Conservation (phyloP, 2,329 filamentous ascomycete species). For the Fusarium sp. region DNA sequence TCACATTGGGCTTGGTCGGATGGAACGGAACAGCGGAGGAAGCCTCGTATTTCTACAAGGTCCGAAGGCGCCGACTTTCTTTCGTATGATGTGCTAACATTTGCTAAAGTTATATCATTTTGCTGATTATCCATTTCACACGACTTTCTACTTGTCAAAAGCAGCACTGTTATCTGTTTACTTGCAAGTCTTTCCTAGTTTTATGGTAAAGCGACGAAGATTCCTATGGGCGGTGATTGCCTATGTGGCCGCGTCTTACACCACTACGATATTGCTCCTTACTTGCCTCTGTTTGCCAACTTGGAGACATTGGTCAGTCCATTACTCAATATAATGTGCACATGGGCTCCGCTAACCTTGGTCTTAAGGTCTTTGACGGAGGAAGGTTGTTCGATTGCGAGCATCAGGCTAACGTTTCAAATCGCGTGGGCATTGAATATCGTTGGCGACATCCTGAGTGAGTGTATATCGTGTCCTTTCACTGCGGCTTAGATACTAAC, state of each 20-base stretch:
- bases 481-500: accelerated
- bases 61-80: accelerated
- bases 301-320: conserved; percentile 13
- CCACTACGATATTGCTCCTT: not conserved
- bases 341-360: not conserved
- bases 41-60: conserved; percentile 10
- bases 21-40: conserved; percentile 6
- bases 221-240: conserved; percentile 21
- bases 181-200: conserved; percentile 14
- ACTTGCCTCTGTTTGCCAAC: conserved; percentile 5
- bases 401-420: not conserved
- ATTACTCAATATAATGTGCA: accelerated
- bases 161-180: conserved; percentile 21
- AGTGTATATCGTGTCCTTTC: accelerated
- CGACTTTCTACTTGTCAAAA: conserved; percentile 15
- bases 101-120: not conserved
- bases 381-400: not conserved
- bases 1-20: not conserved
- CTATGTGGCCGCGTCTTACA: not conserved
- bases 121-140: not conserved
- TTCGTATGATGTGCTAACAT: accelerated
- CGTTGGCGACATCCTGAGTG: conserved; percentile 18
- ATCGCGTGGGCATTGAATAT: conserved; percentile 19
- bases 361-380: not conserved
- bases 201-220: conserved; percentile 23